Conservation (phyloP, 768 basidiomycete species). For the Mycena alexandri region DNA sequence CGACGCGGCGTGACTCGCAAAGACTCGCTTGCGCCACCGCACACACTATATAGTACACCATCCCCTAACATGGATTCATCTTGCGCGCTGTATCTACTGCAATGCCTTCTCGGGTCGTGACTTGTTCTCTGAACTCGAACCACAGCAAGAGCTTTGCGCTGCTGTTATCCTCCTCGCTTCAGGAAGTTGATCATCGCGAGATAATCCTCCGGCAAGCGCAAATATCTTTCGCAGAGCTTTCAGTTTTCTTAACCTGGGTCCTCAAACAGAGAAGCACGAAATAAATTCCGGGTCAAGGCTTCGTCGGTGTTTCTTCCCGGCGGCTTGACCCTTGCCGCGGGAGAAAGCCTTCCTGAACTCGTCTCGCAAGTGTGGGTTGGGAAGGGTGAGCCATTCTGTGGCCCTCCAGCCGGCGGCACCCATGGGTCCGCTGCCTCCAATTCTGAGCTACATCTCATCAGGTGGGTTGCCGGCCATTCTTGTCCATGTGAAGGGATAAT, state of each 20-base stretch:
- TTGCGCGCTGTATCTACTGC: neutral
- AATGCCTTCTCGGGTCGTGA: conserved; percentile 49
- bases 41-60: neutral
- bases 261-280: conserved; percentile 44
- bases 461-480: conserved; percentile 16
- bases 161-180: conserved; percentile 33
- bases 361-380: conserved; percentile 47
- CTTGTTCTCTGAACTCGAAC: conserved; percentile 52
- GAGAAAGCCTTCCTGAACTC: conserved; percentile 39
- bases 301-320: conserved; percentile 48
- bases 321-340: conserved; percentile 42
- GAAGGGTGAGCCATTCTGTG: conserved; percentile 51
- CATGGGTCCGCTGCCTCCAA: conserved; percentile 10
- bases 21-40: too few species aligned
- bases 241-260: too few species aligned
- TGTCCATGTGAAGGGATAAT: conserved; percentile 13
- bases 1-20: too few species aligned
- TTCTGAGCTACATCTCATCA: conserved; percentile 47
- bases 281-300: conserved; percentile 52
- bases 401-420: conserved; percentile 41
- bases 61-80: neutral
- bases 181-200: conserved; percentile 33
- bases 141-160: conserved; percentile 48
- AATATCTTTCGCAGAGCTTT: conserved; percentile 34
- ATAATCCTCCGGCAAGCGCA: conserved; percentile 50